Evolutionary conservation across 2,329 filamentous ascomycete species (phyloP).

Genomic region (Salinomyces thailandicus): DNA sequence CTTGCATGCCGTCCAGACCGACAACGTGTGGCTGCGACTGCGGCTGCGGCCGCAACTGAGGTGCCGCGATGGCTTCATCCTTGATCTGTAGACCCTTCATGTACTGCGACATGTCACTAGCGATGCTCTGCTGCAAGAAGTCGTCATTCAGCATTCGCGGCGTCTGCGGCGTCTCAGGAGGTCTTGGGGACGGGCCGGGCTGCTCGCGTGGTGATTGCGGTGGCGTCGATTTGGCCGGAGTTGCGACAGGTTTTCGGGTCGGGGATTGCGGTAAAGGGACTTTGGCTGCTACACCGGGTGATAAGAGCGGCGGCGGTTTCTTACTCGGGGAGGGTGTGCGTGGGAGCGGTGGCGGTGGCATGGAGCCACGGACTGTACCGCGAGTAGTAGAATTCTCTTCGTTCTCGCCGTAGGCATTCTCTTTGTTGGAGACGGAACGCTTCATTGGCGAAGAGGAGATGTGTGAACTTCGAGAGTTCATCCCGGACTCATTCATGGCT

Average conservation of each 20-base stretch:
- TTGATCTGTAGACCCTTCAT: conserved; percentile 26
- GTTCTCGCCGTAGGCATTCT: conserved; percentile 24
- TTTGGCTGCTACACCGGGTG: conserved; percentile 31
- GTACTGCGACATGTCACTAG: conserved; percentile 32
- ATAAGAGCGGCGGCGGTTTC: conserved; percentile 24
- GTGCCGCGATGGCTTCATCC: conserved; percentile 22
- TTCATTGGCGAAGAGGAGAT: conserved; percentile 32
- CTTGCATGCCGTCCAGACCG: conserved; percentile 1
- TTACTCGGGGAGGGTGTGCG: conserved; percentile 36
- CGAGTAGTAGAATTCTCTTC: conserved; percentile 5
- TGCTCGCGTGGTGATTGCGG: conserved; percentile 23
- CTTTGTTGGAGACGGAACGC: conserved; percentile 24
- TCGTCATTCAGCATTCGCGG: conserved; percentile 32
- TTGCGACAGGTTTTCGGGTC: conserved; percentile 29
- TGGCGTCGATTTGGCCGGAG: conserved; percentile 23
- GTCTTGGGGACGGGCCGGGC: conserved; percentile 18
- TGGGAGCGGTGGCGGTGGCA: conserved; percentile 27
- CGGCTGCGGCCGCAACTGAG: conserved; percentile 10
- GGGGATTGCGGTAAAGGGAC: conserved; percentile 39
- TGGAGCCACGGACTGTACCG: conserved; percentile 16
- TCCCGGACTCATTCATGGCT: conserved; percentile 68
- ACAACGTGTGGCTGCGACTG: not conserved
- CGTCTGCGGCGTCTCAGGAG: conserved; percentile 23
- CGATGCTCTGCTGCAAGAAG: conserved; percentile 39
- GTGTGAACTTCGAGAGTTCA: conserved; percentile 54